Percentiles rank a stretch among this genome's conserved stretches.
These are phyloP conservation scores for Rhododendron griersonianum DNA, from an alignment of 148 eudicot genomes.

Conservation along the genomic window DNA sequence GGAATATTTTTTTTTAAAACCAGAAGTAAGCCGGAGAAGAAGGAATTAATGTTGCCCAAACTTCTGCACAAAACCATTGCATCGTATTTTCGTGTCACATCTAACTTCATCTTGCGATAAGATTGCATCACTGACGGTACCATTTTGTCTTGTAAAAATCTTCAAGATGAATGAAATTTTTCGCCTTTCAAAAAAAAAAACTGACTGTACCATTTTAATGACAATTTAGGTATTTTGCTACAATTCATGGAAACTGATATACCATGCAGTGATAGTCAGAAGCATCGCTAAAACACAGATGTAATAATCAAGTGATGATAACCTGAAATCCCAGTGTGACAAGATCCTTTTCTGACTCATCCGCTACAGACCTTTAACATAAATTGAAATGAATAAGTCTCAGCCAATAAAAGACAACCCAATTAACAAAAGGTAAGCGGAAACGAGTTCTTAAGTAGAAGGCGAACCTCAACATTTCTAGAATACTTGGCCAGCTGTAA, in stretches of 20 bases:
- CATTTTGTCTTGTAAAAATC: neutral
- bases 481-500: conserved; percentile 93
- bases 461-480: conserved; percentile 75
- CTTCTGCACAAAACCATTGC: neutral
- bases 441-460: conserved; percentile 9
- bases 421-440: conserved; percentile 11
- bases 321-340: conserved; percentile 97
- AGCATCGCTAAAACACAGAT: neutral
- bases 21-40: neutral
- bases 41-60: neutral
- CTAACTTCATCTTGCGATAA: neutral
- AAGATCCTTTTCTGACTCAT: conserved; percentile 85
- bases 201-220: neutral
- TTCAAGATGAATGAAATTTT: too few species aligned
- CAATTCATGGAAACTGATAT: neutral
- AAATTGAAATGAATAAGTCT: conserved; percentile 6
- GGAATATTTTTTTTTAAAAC: neutral
- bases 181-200: too few species aligned
- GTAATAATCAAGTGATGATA: conserved; percentile 2
- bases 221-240: neutral
- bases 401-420: conserved; percentile 7
- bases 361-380: conserved; percentile 72
- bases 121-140: neutral
- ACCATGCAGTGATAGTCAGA: neutral
- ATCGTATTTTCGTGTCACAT: neutral